Base-by-base conservation (phyloP, 2,329 filamentous ascomycete genomes). In the Botrytis hyacinthi region DNA sequence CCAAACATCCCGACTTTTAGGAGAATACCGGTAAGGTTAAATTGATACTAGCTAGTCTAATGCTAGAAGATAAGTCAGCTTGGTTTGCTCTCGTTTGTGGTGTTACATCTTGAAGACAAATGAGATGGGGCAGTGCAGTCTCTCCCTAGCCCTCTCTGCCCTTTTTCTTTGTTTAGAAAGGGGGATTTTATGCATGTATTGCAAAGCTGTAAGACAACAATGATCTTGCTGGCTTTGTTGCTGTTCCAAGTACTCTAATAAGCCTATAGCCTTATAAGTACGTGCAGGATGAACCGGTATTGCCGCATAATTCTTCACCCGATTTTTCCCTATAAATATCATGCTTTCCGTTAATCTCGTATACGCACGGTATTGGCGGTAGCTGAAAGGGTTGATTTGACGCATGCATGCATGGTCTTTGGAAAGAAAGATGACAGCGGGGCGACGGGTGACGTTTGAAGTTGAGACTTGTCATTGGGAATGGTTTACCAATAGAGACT, bases 401-500 rank as follows among this genome's bases (percentile, higher is more conserved):
- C n/a, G 37, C 5, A 40, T 63, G n/a, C n/a, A 62, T n/a, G 26
- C 29, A n/a, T 51, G 26, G 51, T 9, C 14, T 57, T 18, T 51
- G 16, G 48, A 67, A 48, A 32, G 65, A 42, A 35, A 32, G 65
- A 54, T 68, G 65, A 68, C n/a, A 54, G 65, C 48, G 65, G 65
- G 65, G 65, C 65, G 46, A 29, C 46, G 65, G 65, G 65, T 68
- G 65, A 68, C 35, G 65, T 68, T 68, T n/a, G 35, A 57, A 54
- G 22, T 57, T 42, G 46, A 57, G 48, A 68, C 46, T 54, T 68
- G 65, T 57, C 46, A 68, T 68, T 68, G 46, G 48, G 48, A 67
- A 54, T 54, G 65, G 42, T 68, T 68, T 37, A 57, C 48, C 51
- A 68, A n/a, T 54, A 44, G 63, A 66, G 20, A 29, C 32, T n/a